Evolutionary conservation across 306 rosid species (phyloP), one percentile per base, ranked within the genome.

Genomic region (Neltuma alba): DNA sequence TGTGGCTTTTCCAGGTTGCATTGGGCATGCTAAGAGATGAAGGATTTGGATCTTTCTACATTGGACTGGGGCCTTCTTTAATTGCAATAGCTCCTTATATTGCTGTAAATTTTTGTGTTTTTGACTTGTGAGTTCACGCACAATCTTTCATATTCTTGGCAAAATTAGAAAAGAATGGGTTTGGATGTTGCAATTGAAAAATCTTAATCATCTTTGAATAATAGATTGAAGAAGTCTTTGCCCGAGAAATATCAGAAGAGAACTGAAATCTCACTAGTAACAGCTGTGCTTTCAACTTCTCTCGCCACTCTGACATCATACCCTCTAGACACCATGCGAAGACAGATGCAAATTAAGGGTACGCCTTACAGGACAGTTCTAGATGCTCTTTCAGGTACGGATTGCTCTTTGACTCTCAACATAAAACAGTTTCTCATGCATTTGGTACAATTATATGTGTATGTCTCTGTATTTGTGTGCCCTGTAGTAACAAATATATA

Each of bases 261-360:
- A 85, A 75, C 98, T 15, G 96, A 94, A 85, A 76, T 92, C 21
- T 90, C 98, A 72, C 73, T 92, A 7, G 37, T 92, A 73, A 94
- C 93, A 36, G 92, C 94, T 5, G 81, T 89, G 67, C 80, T 92
- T 21, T 89, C 98, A 23, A 92, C 97, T 36, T 89, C 97, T 74
- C 81, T 91, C 76, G 89, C 97, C 85, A 94, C 92, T 3, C 79
- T 94, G 52, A 89, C 97, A 54, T 92, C 97, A 67, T 94, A 94
- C 83, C 97, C 97, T 55, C 83, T 92, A 68, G 98, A 94, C 80
- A 94, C 97, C 20, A 87, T 94, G 70, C 89, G 97, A 85, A 91
- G 97, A 82, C 97, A 94, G 81, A 94, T 94, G 98, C 98, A 94
- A 83, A 85, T 94, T 87, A 92, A 62, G 91, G 93, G 97, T 73